A percentile compares a stretch with the other conserved stretches of the same genome.
Evolutionary conservation across 2,329 filamentous ascomycete genomes (phyloP).

Genomic region (Exophiala mesophila): DNA sequence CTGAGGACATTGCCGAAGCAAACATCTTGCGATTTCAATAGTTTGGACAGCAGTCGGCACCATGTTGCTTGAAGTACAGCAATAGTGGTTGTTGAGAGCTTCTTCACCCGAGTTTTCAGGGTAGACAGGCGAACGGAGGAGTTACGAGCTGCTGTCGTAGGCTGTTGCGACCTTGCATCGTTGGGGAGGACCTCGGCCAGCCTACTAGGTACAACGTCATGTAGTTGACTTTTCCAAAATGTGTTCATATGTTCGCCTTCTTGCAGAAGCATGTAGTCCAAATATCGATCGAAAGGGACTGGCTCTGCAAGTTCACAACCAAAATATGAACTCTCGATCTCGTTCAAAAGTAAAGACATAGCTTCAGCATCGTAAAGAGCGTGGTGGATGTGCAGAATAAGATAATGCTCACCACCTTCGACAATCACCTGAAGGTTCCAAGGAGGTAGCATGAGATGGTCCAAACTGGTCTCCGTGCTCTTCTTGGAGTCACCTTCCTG

Average conservation of each 20-base stretch:
- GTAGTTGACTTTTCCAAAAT: conserved; percentile 61
- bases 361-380: conserved; percentile 82
- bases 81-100: conserved; percentile 57
- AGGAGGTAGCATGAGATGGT: conserved; percentile 17
- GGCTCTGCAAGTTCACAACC: conserved; percentile 45
- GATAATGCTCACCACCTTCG: background rate
- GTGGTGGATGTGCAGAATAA: conserved; percentile 64
- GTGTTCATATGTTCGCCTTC: conserved; percentile 47
- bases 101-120: conserved; percentile 38
- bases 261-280: conserved; percentile 53
- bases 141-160: background rate
- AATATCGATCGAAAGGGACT: conserved; percentile 58
- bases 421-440: conserved; percentile 14
- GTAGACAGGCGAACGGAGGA: conserved; percentile 1
- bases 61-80: conserved; percentile 68
- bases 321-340: conserved; percentile 59
- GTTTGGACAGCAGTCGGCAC: conserved; percentile 58
- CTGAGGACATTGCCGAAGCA: conserved; percentile 86
- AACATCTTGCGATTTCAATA: conserved; percentile 58
- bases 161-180: background rate
- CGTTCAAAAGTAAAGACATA: conserved; percentile 62
- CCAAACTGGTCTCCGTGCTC: background rate
- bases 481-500: conserved; percentile 10
- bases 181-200: conserved; percentile 11
- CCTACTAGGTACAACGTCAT: conserved; percentile 25